Percentiles rank a stretch among this genome's conserved stretches.
Evolutionary conservation across 495 filamentous ascomycete species (phyloP).

Genomic region (Podospora pseudoanserina): DNA sequence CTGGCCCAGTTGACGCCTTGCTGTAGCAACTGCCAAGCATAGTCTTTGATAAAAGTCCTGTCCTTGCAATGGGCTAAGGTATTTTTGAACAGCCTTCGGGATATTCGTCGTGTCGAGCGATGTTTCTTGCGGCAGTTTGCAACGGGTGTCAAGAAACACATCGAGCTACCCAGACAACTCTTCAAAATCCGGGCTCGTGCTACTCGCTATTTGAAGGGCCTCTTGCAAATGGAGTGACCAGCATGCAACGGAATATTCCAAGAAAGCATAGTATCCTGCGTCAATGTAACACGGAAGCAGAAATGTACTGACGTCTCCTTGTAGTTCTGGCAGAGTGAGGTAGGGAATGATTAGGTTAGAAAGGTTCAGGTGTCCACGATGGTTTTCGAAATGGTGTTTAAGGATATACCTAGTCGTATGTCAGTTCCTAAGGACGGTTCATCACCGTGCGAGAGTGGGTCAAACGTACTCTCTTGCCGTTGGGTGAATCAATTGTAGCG

Average conservation of each 20-base stretch:
- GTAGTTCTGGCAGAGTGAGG: not conserved
- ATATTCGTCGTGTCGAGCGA: not conserved
- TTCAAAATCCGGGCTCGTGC: not conserved
- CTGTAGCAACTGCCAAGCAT: not conserved
- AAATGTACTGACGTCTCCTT: not conserved
- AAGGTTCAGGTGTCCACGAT: not conserved
- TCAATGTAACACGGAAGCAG: not conserved
- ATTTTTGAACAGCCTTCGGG: not conserved
- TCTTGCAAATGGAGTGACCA: slow-evolving; percentile 8
- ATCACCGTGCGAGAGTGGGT: too few species aligned
- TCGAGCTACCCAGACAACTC: not conserved
- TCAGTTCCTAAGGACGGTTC: not conserved
- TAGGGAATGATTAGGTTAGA: not conserved
- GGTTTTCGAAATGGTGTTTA: not conserved
- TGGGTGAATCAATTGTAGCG: slow-evolving; percentile 2
- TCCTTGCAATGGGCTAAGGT: not conserved
- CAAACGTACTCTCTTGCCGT: not conserved
- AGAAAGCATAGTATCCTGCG: not conserved
- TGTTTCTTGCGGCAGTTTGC: not conserved
- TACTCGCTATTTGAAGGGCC: not conserved
- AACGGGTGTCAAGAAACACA: not conserved
- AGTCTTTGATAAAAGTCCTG: not conserved
- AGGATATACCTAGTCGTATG: not conserved
- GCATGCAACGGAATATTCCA: not conserved
- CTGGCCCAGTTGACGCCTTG: not conserved